Evolutionary conservation across 75 land plant genomes (phyloP).

Genomic region (Pinus albicaulis): DNA sequence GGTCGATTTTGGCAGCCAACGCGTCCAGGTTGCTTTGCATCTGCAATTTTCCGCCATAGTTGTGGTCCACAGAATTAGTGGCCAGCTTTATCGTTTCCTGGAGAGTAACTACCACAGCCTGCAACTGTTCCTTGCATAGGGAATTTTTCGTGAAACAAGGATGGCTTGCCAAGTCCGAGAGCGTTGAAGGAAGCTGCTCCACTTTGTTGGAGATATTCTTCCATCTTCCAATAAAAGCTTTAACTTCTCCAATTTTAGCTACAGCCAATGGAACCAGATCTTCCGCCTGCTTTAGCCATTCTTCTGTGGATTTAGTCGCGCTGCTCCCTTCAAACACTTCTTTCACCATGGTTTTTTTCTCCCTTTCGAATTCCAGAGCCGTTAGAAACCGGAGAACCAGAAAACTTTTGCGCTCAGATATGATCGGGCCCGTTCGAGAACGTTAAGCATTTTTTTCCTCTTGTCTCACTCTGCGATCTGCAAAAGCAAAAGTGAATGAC

Average conservation of each 20-base stretch:
- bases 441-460: no score
- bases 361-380: no score
- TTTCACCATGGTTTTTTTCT: slow-evolving; percentile 34
- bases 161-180: slow-evolving; percentile 58
- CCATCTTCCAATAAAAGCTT: slow-evolving; percentile 68
- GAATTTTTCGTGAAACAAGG: slow-evolving; percentile 63
- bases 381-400: no score
- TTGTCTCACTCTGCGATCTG: no score
- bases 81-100: slow-evolving; percentile 51
- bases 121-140: slow-evolving; percentile 68
- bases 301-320: slow-evolving; percentile 28
- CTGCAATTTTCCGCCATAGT: slow-evolving; percentile 67
- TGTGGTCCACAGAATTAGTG: slow-evolving; percentile 39
- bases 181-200: slow-evolving; percentile 46
- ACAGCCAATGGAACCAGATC: slow-evolving; percentile 44
- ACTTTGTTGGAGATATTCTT: slow-evolving; percentile 54
- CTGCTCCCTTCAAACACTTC: slow-evolving; percentile 10
- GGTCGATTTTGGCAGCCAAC: slow-evolving; percentile 52
- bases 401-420: no score
- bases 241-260: slow-evolving; percentile 36
- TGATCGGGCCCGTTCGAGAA: no score
- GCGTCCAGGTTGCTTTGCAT: slow-evolving; percentile 84
- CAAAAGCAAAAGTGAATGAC: no score
- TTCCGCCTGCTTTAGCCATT: slow-evolving; percentile 45
- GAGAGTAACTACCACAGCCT: slow-evolving; percentile 46